A percentile compares a stretch with the other conserved stretches of the same genome.
phyloP scores from a whole-genome alignment of 2,329 filamentous ascomycete genomes.

The Metarhizium brunneum region DNA sequence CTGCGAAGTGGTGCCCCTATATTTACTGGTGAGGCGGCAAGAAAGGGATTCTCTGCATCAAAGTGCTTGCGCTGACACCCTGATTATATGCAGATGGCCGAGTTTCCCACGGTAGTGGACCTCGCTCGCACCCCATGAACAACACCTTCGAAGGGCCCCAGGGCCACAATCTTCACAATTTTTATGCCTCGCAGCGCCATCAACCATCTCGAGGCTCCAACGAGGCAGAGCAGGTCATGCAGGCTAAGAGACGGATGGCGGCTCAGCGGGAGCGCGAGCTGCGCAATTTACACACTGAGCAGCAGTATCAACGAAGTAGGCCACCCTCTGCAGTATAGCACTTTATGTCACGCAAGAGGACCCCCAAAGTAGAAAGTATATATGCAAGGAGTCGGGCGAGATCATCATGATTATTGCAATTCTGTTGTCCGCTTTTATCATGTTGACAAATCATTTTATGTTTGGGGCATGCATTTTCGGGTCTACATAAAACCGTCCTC shows the following conservation, averaged over 20 bases:
- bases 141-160: conserved; percentile 69
- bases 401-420: conserved; percentile 8
- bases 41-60: neutral
- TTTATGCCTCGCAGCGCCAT: conserved; percentile 89
- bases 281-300: conserved; percentile 99
- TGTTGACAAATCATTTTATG: conserved; percentile 5
- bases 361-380: conserved; percentile 31
- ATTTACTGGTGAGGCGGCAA: conserved; percentile 5
- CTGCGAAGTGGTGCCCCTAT: conserved; percentile 7
- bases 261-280: conserved; percentile 98
- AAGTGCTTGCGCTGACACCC: conserved; percentile 13
- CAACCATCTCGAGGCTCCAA: conserved; percentile 72
- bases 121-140: conserved; percentile 75
- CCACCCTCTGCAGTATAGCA: conserved; percentile 67
- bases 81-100: conserved; percentile 53
- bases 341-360: conserved; percentile 25
- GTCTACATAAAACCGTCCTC: conserved; percentile 2
- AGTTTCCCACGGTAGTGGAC: conserved; percentile 49
- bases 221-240: conserved; percentile 97
- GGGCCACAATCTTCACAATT: conserved; percentile 76
- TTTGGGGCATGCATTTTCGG: conserved; percentile 2
- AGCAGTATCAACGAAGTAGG: conserved; percentile 99
- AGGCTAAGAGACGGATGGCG: conserved; percentile 98
- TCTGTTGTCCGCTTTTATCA: conserved; percentile 1
- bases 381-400: conserved; percentile 12